Conservation (phyloP, 345 rosid genomes). For the Sapria himalayana region DNA sequence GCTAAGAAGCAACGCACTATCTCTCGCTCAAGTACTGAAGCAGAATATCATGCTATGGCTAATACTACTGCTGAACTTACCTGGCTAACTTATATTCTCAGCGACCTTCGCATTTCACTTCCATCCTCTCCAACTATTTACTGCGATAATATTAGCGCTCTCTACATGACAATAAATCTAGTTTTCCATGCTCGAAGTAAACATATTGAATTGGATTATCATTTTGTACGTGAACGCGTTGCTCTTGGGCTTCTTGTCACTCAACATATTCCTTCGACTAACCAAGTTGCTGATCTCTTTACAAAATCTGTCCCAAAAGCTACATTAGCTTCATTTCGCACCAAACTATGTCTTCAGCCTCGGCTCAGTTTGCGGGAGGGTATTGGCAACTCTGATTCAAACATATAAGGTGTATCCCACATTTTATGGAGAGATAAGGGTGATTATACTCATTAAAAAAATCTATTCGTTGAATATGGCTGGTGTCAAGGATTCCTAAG, state of each 20-base stretch:
- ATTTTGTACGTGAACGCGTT: not conserved
- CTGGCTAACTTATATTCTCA: not conserved
- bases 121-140: rapidly evolving
- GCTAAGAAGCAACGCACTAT: not conserved
- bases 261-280: no score
- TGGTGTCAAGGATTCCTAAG: no score
- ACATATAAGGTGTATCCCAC: no score
- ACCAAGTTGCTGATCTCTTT: not conserved
- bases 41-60: not conserved
- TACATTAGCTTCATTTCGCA: not conserved
- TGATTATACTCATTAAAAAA: no score
- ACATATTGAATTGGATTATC: not conserved
- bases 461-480: no score
- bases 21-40: not conserved
- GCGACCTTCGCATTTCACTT: not conserved
- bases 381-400: no score
- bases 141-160: not conserved
- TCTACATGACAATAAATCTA: not conserved
- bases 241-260: not conserved
- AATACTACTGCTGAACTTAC: not conserved
- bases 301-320: not conserved
- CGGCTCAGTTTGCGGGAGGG: not conserved
- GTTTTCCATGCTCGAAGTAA: no score
- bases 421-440: no score
- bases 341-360: not conserved